Evolutionary conservation across 768 basidiomycete species (phyloP).

Genomic region (Floccularia luteovirens): DNA sequence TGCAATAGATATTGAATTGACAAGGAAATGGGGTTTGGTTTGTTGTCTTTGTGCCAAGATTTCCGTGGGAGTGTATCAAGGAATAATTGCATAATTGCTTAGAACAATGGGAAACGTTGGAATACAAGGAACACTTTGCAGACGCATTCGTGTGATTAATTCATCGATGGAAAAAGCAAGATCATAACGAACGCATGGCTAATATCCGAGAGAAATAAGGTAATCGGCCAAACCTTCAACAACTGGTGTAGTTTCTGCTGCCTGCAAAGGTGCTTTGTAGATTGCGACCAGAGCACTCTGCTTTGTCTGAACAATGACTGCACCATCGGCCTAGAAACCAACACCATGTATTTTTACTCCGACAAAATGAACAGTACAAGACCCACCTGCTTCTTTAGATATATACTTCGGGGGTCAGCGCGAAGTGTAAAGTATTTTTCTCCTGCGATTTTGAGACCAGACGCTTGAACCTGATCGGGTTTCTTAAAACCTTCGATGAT

Average conservation of each 20-base stretch:
- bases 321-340: constrained; percentile 60
- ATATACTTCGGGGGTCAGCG: constrained; percentile 44
- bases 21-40: no score
- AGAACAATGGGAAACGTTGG: no score
- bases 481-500: constrained; percentile 41
- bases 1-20: no score
- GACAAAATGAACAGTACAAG: constrained; percentile 2
- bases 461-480: constrained; percentile 31
- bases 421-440: constrained; percentile 70
- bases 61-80: no score
- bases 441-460: constrained; percentile 57
- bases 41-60: no score
- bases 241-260: constrained; percentile 53
- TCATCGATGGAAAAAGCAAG: not conserved
- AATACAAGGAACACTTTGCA: no score
- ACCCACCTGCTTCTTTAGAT: constrained; percentile 74
- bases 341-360: not conserved
- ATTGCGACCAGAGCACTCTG: constrained; percentile 81
- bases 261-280: constrained; percentile 61
- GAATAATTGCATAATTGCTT: no score
- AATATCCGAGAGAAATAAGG: constrained; percentile 54
- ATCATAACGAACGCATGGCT: constrained; percentile 13
- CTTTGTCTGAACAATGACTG: constrained; percentile 68
- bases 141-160: not conserved
- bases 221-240: constrained; percentile 76